These are phyloP conservation scores for Alternaria dauci DNA, from an alignment of 2,329 filamentous ascomycete genomes.

Conservation along the genomic window DNA sequence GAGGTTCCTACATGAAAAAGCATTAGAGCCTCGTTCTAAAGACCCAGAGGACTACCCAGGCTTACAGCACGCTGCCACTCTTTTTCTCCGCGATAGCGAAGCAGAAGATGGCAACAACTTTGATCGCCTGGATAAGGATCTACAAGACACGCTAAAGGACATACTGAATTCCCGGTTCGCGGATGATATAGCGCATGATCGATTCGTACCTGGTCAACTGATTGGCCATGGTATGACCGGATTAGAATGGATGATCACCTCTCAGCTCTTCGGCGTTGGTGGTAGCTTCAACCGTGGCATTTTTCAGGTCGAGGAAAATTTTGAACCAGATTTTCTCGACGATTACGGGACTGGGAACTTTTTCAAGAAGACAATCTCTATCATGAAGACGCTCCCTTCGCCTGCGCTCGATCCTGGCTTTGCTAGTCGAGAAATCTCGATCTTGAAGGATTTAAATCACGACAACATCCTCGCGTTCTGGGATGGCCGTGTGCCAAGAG, in stretches of 20 bases:
- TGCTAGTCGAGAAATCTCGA: background rate
- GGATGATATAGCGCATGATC: background rate
- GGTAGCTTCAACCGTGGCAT: background rate
- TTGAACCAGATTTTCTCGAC: background rate
- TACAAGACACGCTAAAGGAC: background rate
- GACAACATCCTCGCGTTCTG: background rate
- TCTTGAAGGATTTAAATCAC: background rate
- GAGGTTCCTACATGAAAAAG: background rate
- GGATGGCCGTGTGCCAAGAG: background rate
- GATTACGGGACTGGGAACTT: too few relatives aligned
- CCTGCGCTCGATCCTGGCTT: background rate
- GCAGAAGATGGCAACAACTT: background rate
- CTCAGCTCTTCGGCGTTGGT: background rate
- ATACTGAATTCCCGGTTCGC: background rate
- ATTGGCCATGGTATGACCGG: background rate
- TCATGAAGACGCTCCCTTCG: conserved; percentile 2
- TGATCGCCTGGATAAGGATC: background rate
- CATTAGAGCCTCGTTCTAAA: background rate
- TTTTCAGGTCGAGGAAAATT: background rate
- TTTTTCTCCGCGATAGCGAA: background rate
- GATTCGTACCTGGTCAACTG: background rate
- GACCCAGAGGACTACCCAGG: background rate
- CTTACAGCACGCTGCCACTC: background rate
- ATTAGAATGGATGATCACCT: background rate
- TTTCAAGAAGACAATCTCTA: background rate